Evolutionary conservation across 169 alveolate genomes (phyloP).

Genomic region (Plasmodium knowlesi): DNA sequence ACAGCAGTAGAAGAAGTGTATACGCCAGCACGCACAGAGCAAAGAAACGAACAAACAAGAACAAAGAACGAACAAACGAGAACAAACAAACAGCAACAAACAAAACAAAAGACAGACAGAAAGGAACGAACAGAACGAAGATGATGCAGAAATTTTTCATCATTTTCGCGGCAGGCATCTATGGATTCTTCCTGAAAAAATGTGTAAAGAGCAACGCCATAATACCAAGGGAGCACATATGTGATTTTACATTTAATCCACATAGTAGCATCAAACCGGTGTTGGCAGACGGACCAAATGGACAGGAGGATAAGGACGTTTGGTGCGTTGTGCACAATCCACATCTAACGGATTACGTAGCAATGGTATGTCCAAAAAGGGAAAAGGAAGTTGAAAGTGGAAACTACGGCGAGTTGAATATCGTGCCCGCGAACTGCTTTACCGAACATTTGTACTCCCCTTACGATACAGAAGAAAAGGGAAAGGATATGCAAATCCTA

Average conservation of each 20-base stretch:
- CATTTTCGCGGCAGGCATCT: neutral
- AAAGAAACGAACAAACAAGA: too few relatives aligned
- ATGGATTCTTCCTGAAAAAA: neutral
- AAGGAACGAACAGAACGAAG: slow-evolving; percentile 20
- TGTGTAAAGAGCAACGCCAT: neutral
- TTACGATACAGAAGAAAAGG: neutral
- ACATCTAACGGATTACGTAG: neutral
- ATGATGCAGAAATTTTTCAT: too few relatives aligned
- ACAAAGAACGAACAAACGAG: too few relatives aligned
- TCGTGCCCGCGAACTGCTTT: slow-evolving; percentile 38
- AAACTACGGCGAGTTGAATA: neutral
- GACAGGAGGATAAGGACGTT: neutral
- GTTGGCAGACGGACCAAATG: neutral
- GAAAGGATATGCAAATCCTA: slow-evolving; percentile 7
- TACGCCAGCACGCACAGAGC: too few relatives aligned
- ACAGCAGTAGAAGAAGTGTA: too few relatives aligned
- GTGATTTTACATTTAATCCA: slow-evolving; percentile 38
- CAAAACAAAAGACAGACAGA: too few relatives aligned
- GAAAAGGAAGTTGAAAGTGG: slow-evolving; percentile 4
- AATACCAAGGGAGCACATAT: neutral
- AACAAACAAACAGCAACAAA: too few relatives aligned
- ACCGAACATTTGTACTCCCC: slow-evolving; percentile 35
- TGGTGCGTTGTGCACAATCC: slow-evolving; percentile 20
- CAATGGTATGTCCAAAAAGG: slow-evolving; percentile 34
- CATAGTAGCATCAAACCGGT: slow-evolving; percentile 17